Evolutionary conservation across 2,329 filamentous ascomycete genomes (phyloP).

Genomic region (Fusarium sp.): DNA sequence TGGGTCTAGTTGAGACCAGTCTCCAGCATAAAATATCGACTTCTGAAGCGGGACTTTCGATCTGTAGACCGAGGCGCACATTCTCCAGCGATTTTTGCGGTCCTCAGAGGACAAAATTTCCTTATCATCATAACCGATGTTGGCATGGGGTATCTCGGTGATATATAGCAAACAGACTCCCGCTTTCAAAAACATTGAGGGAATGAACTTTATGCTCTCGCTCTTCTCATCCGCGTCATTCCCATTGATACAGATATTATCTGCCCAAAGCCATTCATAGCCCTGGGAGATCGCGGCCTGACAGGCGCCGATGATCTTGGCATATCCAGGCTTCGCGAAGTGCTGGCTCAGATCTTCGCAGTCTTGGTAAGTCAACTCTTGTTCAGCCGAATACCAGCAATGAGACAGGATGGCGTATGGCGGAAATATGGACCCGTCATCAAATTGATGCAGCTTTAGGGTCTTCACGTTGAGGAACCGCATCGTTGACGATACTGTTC

Average conservation of each 20-base stretch:
- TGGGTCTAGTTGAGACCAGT: background rate
- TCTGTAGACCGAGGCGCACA: too few species aligned
- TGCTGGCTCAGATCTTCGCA: background rate
- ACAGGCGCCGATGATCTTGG: background rate
- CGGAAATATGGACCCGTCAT: background rate
- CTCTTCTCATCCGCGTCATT: background rate
- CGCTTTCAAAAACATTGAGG: background rate
- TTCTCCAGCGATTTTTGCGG: conserved; percentile 4
- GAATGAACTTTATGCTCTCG: background rate
- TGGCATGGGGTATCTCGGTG: conserved; percentile 50
- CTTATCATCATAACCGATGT: background rate
- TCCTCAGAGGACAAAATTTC: conserved; percentile 1
- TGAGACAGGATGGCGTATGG: background rate
- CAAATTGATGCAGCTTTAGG: background rate
- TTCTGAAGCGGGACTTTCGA: background rate
- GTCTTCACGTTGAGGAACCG: background rate
- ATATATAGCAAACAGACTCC: background rate
- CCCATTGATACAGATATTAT: background rate
- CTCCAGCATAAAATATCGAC: conserved; percentile 9
- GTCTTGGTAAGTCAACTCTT: background rate
- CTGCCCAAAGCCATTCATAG: background rate
- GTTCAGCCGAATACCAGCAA: background rate
- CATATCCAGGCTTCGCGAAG: background rate
- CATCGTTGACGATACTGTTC: background rate
- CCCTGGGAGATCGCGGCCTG: accelerated